Evolutionary conservation across 2,329 filamentous ascomycete genomes (phyloP).

Genomic region (Bimuria novae-zelandiae): DNA sequence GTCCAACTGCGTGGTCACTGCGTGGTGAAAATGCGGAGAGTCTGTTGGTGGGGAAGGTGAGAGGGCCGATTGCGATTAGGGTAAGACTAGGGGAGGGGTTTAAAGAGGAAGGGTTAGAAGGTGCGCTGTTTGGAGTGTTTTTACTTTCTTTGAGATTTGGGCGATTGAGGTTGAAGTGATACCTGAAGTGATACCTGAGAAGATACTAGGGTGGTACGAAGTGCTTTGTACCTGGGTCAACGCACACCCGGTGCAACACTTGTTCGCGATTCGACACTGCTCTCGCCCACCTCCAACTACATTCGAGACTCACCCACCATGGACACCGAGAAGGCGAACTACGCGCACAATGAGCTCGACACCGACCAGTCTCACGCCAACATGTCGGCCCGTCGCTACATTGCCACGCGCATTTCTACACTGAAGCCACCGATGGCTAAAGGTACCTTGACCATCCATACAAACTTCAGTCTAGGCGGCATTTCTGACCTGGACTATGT

Average conservation of each 20-base stretch:
- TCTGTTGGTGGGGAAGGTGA: background rate
- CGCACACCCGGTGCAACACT: background rate
- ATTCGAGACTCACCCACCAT: slow-evolving; percentile 12
- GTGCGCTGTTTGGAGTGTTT: background rate
- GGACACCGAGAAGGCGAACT: slow-evolving; percentile 24
- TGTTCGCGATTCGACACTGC: background rate
- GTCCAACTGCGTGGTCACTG: background rate
- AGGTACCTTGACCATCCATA: too few relatives aligned
- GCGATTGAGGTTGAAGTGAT: background rate
- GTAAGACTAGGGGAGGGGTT: background rate
- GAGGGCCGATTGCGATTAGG: background rate
- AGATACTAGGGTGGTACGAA: background rate
- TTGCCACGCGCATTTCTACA: slow-evolving; percentile 58
- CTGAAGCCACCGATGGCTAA: slow-evolving; percentile 61
- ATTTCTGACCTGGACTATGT: too few relatives aligned
- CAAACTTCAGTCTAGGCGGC: too few relatives aligned
- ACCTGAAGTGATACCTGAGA: background rate
- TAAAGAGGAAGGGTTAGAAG: background rate
- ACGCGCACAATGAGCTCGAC: slow-evolving; percentile 20
- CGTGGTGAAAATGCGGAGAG: background rate
- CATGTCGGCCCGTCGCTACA: slow-evolving; percentile 51
- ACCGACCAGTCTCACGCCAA: slow-evolving; percentile 14
- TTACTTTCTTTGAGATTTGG: background rate
- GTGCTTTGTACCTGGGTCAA: background rate
- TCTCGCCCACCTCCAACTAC: background rate